Evolutionary conservation across 176 grass and related monocot genomes (phyloP), one percentile per base, ranked within the genome.

Genomic region (Luzula sylvatica): DNA sequence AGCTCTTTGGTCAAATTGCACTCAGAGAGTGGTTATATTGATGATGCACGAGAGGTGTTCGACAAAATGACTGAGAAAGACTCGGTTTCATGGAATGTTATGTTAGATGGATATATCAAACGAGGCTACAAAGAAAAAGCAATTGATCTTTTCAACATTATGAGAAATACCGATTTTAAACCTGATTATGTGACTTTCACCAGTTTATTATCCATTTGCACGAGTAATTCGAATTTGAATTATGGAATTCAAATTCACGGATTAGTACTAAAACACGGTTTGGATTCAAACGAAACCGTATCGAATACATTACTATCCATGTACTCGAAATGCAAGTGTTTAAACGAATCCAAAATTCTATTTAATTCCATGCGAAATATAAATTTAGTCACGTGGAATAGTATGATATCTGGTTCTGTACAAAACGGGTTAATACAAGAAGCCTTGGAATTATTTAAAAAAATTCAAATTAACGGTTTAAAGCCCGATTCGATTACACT

Each of bases 1-100:
- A 95, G 73, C 66, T 82, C 77, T 29, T 53, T 88, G 57, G 73
- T 95, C 23, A 95, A 78, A 42, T 66, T 88, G 83, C 82, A 88
- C 1, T 52, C 80, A 0, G 66, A 66, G 8, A 59, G 47, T 15
- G 52, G 57, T 21, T 55, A 67, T 12, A 41, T 95, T 2, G 15
- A 29, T 0, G 48, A 72, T 55, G 89, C 83, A 45, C 69, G 66
- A 15, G 57, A 88, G 39, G 62, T 78, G 70, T 95, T 95, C 21
- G 89, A 95, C 58, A 55, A 23, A 82, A 85, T 95, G 73, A 13
- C 42, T 0, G 73, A 78, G 43, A 76, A 76, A 62, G 83, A 88
- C 18, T 83, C 73, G 66, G 71, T 86, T 20, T 42, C 84, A 38
- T 95, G 90, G 83, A 85, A 95, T 42, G 84, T 86, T 39, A 88